Evolutionary conservation across 495 filamentous ascomycete genomes (phyloP), one percentile per base, ranked within the genome.

Genomic region (Neurospora sp.): DNA sequence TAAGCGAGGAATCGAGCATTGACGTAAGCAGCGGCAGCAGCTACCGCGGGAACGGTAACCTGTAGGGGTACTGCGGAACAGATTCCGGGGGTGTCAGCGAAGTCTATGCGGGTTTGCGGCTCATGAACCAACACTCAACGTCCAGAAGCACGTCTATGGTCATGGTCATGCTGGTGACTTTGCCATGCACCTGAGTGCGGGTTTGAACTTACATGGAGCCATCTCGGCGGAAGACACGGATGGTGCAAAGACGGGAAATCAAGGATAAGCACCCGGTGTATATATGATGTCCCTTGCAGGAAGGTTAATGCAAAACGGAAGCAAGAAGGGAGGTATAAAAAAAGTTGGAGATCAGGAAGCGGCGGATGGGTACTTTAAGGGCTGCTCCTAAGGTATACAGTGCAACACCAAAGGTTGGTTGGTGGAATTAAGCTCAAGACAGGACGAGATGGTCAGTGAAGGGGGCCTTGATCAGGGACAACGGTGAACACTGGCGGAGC

Each of bases 1-100:
- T 82, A 88, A 40, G 97, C 73, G 4, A 87, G 86, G 74, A 84
- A 87, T 81, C 87, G 89, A 8, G 92, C 96, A 78, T 97, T 94
- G 71, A 96, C 82, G 80, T 97, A 99, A 37, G 93, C 92, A 39
- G 92, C 86, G 0, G 86, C 85, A 7, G 92, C 91, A 20, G 89
- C 88, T 39, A 89, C 87, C 31, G 90, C 91, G 27, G 94, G 91
- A 38, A 87, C 81, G 14, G 89, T 85, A 62, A 94, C 72, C 23
- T 88, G 80, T 12, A 87, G 81, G 82, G 78, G 71, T 20, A 75
- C 76, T 77, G 69, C 14, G 12, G 46, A 23, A 69, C 31, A 20
- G 31, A 54, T 31, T 35, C 54, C 54, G 54, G 49, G n/a, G 4
- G 38, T 46, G 39, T 70, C 40, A 42, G 69, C 38, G 14, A 23